phyloP scores from a whole-genome alignment of 2,329 filamentous ascomycete genomes.

The Elsinoe fawcettii region DNA sequence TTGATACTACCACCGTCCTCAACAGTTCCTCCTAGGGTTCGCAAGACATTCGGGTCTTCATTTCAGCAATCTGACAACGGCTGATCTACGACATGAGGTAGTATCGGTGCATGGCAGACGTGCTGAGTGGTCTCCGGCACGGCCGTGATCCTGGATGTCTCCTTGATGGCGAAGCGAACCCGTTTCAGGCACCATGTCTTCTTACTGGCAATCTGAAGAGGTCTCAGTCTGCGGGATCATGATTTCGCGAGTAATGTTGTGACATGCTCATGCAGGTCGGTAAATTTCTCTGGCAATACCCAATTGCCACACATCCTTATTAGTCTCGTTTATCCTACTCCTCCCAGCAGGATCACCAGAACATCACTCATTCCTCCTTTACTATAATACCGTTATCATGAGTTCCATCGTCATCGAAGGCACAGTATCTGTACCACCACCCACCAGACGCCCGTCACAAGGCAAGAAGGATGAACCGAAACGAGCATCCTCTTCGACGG shows the following conservation, averaged over 20 bases:
- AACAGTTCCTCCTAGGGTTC: neutral
- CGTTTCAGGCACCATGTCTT: neutral
- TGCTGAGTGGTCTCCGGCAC: neutral
- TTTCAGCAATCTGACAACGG: neutral
- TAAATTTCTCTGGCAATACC: neutral
- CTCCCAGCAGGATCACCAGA: no score
- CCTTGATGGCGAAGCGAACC: neutral
- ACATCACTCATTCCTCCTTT: neutral
- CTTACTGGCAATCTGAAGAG: neutral
- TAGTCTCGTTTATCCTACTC: no score
- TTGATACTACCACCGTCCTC: neutral
- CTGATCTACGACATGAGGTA: neutral
- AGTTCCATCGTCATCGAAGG: neutral
- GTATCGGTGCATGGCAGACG: neutral
- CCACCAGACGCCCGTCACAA: neutral
- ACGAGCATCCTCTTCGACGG: neutral
- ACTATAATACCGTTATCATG: neutral
- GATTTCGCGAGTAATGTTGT: neutral
- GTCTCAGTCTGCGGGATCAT: neutral
- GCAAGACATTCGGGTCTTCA: neutral
- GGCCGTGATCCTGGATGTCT: neutral
- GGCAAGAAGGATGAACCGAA: neutral
- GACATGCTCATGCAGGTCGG: neutral
- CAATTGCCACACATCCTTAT: neutral
- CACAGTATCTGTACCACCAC: neutral